Evolutionary conservation across 768 basidiomycete species (phyloP), one percentile per base, ranked within the genome.

Genomic region (Amylocystis lapponica): DNA sequence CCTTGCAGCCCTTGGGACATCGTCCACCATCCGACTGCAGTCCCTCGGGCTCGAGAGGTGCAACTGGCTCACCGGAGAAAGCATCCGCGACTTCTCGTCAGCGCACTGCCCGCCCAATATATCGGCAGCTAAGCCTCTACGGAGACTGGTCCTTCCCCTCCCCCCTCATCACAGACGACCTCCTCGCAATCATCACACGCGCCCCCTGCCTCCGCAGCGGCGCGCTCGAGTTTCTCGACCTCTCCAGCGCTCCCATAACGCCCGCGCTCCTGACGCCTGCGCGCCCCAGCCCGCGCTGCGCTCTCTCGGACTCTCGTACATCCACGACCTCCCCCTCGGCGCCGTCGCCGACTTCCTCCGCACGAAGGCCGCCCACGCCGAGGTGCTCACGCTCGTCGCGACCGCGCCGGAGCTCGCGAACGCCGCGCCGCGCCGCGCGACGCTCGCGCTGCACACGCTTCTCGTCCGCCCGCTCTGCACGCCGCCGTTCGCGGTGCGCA

Each of bases 291-390:
- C 79, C 3, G 72, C 72, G 33, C 71, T 99, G 21, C 81, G 94
- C 43, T 92, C 91, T 16, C 71, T 98, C 29, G 95, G 96, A 5
- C 74, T 99, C 20, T 93, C 90, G 7, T 81, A 91, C 61, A 88
- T 96, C 45, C 78, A 86, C 5, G 58, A 69, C 22, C 73, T 98
- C 26, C 70, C 76, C 32, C 67, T 97, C 21, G 68, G 68, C 17
- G 74, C 69, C 5, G 70, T 98, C 42, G 65, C 83, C 6, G 65
- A 74, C 12, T 93, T 97, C 64, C 51, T 98, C 37, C 63, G 68
- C 45, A 64, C 59, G 19, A 86, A 83, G 51, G 83, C 90, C 0
- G 66, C 70, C 5, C 79, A 83, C 48, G 80, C 94, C 41, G 96
- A 98, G 69, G 73, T 97, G 11, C 71, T 98, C 39, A 87, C 94